phyloP scores from a whole-genome alignment of 2,329 filamentous ascomycete genomes.

The Tolypocladium inflatum region DNA sequence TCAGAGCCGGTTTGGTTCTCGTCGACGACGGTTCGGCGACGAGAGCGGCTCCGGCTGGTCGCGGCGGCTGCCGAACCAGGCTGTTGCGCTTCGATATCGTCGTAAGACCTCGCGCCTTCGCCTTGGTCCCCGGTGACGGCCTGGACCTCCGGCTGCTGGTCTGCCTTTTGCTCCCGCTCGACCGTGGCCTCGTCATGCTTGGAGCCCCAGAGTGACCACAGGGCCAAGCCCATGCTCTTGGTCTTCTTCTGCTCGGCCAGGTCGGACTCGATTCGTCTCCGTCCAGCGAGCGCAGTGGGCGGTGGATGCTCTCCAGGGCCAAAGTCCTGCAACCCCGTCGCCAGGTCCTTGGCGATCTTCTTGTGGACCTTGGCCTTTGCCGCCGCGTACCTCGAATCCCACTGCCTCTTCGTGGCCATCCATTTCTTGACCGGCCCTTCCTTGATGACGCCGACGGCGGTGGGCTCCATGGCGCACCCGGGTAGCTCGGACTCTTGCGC shows the following conservation, averaged over 20 bases:
- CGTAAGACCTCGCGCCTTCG: slow-evolving; percentile 29
- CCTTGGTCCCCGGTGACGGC: slow-evolving; percentile 30
- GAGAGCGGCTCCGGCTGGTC: slow-evolving; percentile 29
- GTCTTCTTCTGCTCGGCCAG: slow-evolving; percentile 38
- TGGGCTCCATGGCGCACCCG: slow-evolving; percentile 51
- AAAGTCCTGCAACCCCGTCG: slow-evolving; percentile 61
- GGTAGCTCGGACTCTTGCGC: slow-evolving; percentile 54
- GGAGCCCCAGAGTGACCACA: slow-evolving; percentile 84
- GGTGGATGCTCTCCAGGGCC: slow-evolving; percentile 68
- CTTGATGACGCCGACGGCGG: slow-evolving; percentile 71
- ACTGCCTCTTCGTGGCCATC: slow-evolving; percentile 63
- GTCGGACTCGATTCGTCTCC: slow-evolving; percentile 42
- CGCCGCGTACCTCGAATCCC: slow-evolving; percentile 63
- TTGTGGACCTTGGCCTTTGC: slow-evolving; percentile 65
- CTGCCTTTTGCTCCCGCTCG: slow-evolving; percentile 43
- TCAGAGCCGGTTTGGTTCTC: slow-evolving; percentile 35
- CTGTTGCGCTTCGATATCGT: slow-evolving; percentile 30
- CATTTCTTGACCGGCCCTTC: slow-evolving; percentile 72
- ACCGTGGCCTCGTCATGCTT: slow-evolving; percentile 78
- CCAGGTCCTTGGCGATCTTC: slow-evolving; percentile 62
- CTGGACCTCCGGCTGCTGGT: slow-evolving; percentile 21
- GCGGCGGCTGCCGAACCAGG: slow-evolving; percentile 12
- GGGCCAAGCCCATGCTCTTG: slow-evolving; percentile 64
- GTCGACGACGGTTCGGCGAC: slow-evolving; percentile 38
- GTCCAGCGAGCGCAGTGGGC: slow-evolving; percentile 70